phyloP scores from a whole-genome alignment of 2,329 filamentous ascomycete genomes.

The Lachnellula arida region DNA sequence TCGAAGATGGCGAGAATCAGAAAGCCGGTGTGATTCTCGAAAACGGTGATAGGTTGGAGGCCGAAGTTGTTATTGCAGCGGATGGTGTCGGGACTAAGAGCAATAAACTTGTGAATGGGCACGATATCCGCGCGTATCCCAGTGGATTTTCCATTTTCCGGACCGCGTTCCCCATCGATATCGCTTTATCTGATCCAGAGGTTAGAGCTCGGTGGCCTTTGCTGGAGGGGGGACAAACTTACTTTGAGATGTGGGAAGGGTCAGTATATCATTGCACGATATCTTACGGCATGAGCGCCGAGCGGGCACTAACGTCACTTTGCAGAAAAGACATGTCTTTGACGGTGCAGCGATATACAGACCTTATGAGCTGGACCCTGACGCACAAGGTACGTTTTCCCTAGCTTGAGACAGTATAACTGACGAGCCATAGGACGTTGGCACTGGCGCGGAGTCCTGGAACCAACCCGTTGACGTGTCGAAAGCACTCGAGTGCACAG shows the following conservation, averaged over 20 bases:
- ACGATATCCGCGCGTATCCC: slow-evolving; percentile 37
- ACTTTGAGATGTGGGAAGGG: background rate
- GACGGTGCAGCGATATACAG: background rate
- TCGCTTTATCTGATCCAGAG: background rate
- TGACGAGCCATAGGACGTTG: background rate
- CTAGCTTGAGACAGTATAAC: background rate
- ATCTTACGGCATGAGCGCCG: background rate
- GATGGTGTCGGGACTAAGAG: slow-evolving; percentile 33
- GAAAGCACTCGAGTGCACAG: background rate
- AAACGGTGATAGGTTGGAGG: slow-evolving; percentile 39
- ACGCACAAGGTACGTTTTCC: background rate
- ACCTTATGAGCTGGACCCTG: background rate
- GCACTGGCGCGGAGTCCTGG: background rate
- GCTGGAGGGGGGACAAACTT: background rate
- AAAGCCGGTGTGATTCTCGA: slow-evolving; percentile 35
- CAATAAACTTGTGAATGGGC: slow-evolving; percentile 21
- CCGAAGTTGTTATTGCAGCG: slow-evolving; percentile 36
- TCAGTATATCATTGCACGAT: background rate
- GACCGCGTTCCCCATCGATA: slow-evolving; percentile 5
- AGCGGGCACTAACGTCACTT: background rate
- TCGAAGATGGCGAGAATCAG: slow-evolving; percentile 40
- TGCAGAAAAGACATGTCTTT: background rate
- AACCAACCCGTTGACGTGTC: background rate
- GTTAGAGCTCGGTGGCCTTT: slow-evolving; percentile 27
- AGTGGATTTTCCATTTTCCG: slow-evolving; percentile 38